These are phyloP conservation scores for Lecanosticta acicola DNA, from an alignment of 2,329 filamentous ascomycete species.

Conservation along the genomic window DNA sequence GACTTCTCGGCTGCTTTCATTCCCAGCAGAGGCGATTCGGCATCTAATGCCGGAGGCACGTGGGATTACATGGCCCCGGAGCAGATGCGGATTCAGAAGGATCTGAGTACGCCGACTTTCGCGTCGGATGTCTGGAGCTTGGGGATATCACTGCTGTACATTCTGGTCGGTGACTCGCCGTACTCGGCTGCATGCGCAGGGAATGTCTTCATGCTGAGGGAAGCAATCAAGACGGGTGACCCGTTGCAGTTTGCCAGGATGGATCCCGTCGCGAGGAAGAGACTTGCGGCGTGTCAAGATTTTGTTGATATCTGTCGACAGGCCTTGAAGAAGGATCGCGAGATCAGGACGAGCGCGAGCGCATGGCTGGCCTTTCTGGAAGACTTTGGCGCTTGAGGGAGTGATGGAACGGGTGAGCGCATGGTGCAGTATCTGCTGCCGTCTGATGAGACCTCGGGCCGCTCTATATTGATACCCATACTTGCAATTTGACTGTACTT, in stretches of 20 bases:
- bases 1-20: conserved; percentile 42
- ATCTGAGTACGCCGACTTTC: conserved; percentile 29
- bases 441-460: no score
- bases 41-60: conserved; percentile 37
- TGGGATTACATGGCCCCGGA: conserved; percentile 44
- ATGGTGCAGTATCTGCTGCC: no score
- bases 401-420: no score
- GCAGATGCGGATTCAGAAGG: conserved; percentile 28
- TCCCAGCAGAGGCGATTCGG: conserved; percentile 17
- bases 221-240: conserved; percentile 40
- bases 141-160: conserved; percentile 40
- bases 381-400: conserved; percentile 12
- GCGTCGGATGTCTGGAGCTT: conserved; percentile 42
- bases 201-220: conserved; percentile 40
- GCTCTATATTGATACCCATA: no score
- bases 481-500: no score
- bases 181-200: conserved; percentile 35
- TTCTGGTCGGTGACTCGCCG: conserved; percentile 40
- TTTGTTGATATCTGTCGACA: conserved; percentile 35
- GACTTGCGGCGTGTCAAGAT: conserved; percentile 30
- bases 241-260: conserved; percentile 38
- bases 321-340: conserved; percentile 35
- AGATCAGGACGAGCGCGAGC: conserved; percentile 25
- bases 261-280: conserved; percentile 31
- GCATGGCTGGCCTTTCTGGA: conserved; percentile 31